phyloP scores from a whole-genome alignment of 2,329 filamentous ascomycete genomes.

The Fusarium sp. region DNA sequence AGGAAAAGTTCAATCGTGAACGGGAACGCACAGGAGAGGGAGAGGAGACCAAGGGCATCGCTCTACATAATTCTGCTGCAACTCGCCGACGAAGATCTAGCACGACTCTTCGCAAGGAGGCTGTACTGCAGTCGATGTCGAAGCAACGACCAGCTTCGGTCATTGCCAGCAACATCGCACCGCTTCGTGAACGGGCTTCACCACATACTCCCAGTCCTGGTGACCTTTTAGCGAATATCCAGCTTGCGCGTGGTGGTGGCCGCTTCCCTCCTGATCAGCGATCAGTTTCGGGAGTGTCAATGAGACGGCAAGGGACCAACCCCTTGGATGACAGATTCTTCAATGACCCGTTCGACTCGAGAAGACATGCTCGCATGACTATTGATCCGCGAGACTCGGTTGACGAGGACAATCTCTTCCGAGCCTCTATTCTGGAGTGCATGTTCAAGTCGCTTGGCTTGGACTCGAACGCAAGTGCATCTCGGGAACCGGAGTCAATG shows the following conservation, averaged over 20 bases:
- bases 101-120: slow-evolving; percentile 82
- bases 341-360: slow-evolving; percentile 69
- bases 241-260: slow-evolving; percentile 72
- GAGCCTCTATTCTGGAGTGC: slow-evolving; percentile 91
- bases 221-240: slow-evolving; percentile 83
- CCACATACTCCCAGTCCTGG: slow-evolving; percentile 73
- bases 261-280: slow-evolving; percentile 50
- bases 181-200: slow-evolving; percentile 56
- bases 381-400: slow-evolving; percentile 82
- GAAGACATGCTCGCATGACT: slow-evolving; percentile 61
- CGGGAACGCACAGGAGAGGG: slow-evolving; percentile 84
- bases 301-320: slow-evolving; percentile 54
- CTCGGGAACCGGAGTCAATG: slow-evolving; percentile 78
- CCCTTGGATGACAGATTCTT: slow-evolving; percentile 65
- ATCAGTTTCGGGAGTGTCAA: slow-evolving; percentile 31
- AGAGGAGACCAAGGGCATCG: slow-evolving; percentile 88
- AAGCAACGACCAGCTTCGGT: slow-evolving; percentile 60
- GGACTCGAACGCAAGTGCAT: slow-evolving; percentile 73
- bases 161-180: slow-evolving; percentile 55
- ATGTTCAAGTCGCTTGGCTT: slow-evolving; percentile 96
- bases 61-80: slow-evolving; percentile 83
- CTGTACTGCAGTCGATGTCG: slow-evolving; percentile 75
- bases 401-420: slow-evolving; percentile 90
- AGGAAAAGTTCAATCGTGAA: slow-evolving; percentile 92
- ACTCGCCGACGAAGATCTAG: slow-evolving; percentile 78